Conservation (phyloP, 2,329 filamentous ascomycete species). For the Fusarium abutilonis region DNA sequence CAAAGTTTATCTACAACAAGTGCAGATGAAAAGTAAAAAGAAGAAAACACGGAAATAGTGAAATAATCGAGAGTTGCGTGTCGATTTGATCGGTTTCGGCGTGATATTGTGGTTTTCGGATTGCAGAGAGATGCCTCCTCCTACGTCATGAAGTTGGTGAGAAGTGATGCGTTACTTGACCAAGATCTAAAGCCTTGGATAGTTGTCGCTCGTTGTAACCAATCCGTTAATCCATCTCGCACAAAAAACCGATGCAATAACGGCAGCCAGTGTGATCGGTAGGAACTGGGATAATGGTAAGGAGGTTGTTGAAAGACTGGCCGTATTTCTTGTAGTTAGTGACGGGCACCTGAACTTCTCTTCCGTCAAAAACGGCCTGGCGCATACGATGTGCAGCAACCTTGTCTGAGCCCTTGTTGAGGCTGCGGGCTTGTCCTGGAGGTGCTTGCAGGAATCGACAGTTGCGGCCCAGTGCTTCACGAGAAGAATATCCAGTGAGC, state of each 20-base stretch:
- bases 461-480: constrained; percentile 81
- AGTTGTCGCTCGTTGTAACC: background rate
- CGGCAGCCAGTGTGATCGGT: constrained; percentile 72
- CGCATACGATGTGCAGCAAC: constrained; percentile 67
- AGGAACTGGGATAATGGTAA: constrained; percentile 84
- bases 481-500: constrained; percentile 79
- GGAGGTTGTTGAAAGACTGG: constrained; percentile 79
- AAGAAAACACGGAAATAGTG: background rate
- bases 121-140: too few relatives aligned
- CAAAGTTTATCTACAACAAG: background rate
- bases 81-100: background rate
- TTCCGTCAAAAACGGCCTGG: constrained; percentile 55
- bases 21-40: background rate
- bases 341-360: constrained; percentile 63
- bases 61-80: background rate
- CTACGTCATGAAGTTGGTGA: too few relatives aligned
- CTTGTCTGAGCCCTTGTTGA: constrained; percentile 47
- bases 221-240: constrained; percentile 63
- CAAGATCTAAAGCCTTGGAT: too few relatives aligned
- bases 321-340: constrained; percentile 87
- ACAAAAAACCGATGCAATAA: constrained; percentile 84
- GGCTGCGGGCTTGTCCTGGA: constrained; percentile 57
- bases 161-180: too few relatives aligned
- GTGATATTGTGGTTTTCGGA: background rate
- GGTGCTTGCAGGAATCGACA: constrained; percentile 87